Evolutionary conservation across 176 grass and related monocot species (phyloP), one percentile per base, ranked within the genome.

Genomic region (Ensete glaucum): DNA sequence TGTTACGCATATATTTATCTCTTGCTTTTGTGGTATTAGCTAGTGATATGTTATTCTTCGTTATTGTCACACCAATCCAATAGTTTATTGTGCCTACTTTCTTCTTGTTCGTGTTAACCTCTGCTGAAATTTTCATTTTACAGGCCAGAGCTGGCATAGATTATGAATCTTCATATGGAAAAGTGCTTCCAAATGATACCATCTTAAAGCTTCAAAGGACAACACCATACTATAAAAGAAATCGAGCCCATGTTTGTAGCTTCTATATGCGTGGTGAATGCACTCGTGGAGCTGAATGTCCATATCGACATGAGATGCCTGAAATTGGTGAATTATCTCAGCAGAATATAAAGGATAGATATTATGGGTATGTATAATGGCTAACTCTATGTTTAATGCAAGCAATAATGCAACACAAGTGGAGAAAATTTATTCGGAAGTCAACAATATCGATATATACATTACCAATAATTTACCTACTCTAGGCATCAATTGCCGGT

Each of bases 291-390:
- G 90, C 90, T 59, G 95, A 99, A 83, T 99, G 95, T 68, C 95
- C 95, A 67, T 99, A 99, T 74, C 90, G 95, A 10, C 95, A 99
- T 76, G 95, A 99, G 86, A 99, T 99, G 95, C 95, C 95, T 84
- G 95, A 91, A 85, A 99, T 90, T 13, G 95, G 95, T 25, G 95
- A 99, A 81, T 81, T 99, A 76, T 91, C 95, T 79, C 90, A 99
- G 76, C 95, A 99, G 81, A 99, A 99, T 54, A 99, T 99, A 48
- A 99, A 99, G 78, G 95, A 99, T 84, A 91, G 95, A 49, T 99
- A 99, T 81, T 99, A 99, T 26, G 95, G 95, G 95, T 99, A 99
- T 57, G 84, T 85, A 76, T 52, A 11, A 27, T 73, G 20, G 62
- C 10, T 23, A 20, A 60, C 8, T n/a, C 16, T n/a, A 19, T 60